phyloP scores from a whole-genome alignment of 768 basidiomycete genomes.

The Pulveroboletus sp. region DNA sequence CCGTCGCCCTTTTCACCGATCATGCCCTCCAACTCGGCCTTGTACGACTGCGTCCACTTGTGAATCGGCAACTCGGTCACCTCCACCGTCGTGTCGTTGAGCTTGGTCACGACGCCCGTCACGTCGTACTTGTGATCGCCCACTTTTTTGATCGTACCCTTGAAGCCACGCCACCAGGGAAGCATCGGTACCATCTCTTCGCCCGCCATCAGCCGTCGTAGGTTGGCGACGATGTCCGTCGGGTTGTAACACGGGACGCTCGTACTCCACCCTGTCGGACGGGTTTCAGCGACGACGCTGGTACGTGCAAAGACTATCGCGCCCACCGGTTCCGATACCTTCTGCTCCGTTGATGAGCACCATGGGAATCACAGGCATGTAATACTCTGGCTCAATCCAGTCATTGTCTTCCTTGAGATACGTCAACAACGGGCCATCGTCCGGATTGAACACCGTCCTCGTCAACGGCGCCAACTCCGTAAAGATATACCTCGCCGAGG shows the following conservation, averaged over 20 bases:
- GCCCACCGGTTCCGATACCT: slow-evolving; percentile 91
- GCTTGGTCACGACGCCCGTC: slow-evolving; percentile 65
- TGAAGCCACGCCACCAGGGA: slow-evolving; percentile 98
- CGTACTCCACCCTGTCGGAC: slow-evolving; percentile 83
- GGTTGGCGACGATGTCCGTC: slow-evolving; percentile 79
- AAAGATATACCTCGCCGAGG: slow-evolving; percentile 94
- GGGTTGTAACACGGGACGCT: slow-evolving; percentile 91
- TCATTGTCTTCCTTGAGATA: slow-evolving; percentile 83
- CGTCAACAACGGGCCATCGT: slow-evolving; percentile 82
- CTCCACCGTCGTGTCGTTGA: slow-evolving; percentile 86
- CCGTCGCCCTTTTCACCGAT: slow-evolving; percentile 82
- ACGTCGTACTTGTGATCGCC: slow-evolving; percentile 86
- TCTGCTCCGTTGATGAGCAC: slow-evolving; percentile 92
- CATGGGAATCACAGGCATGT: slow-evolving; percentile 85
- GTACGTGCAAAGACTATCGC: neutral
- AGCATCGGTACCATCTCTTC: slow-evolving; percentile 83
- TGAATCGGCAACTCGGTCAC: slow-evolving; percentile 95
- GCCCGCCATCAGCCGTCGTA: slow-evolving; percentile 80
- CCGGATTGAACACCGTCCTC: slow-evolving; percentile 71
- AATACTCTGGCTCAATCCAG: slow-evolving; percentile 90
- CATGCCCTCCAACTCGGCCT: slow-evolving; percentile 87
- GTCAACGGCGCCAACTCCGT: slow-evolving; percentile 75
- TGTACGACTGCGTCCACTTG: slow-evolving; percentile 91
- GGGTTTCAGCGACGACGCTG: neutral
- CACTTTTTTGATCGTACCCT: slow-evolving; percentile 76